These are phyloP conservation scores for Ustilago xerochloae DNA, from an alignment of 1,284 basidiomycete species.

Conservation along the genomic window DNA sequence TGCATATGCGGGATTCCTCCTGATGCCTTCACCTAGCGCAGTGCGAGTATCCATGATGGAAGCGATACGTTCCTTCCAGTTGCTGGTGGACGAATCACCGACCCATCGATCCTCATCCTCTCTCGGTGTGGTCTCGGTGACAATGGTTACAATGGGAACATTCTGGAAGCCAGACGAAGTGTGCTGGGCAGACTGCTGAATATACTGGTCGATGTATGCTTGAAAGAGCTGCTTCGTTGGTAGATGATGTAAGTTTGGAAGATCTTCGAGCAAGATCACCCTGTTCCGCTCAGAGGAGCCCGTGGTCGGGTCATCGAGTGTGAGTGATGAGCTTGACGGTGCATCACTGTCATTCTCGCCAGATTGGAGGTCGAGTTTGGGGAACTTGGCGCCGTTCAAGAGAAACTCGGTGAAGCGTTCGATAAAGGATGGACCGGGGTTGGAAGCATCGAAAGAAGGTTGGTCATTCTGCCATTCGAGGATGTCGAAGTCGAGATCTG, in stretches of 20 bases:
- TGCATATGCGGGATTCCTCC: slow-evolving; percentile 76
- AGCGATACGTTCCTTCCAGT: slow-evolving; percentile 68
- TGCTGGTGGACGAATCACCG: slow-evolving; percentile 71
- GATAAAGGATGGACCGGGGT: slow-evolving; percentile 23
- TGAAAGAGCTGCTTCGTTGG: slow-evolving; percentile 82
- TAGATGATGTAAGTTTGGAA: slow-evolving; percentile 80
- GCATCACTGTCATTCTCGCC: neutral
- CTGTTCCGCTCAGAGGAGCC: slow-evolving; percentile 35
- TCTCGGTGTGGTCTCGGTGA: slow-evolving; percentile 77
- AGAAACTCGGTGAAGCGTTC: slow-evolving; percentile 60
- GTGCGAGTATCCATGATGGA: slow-evolving; percentile 75
- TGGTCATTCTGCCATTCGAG: slow-evolving; percentile 83
- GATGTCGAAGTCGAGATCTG: slow-evolving; percentile 81
- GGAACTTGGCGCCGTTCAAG: slow-evolving; percentile 41
- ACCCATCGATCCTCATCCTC: slow-evolving; percentile 72
- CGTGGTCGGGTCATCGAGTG: neutral
- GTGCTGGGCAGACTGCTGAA: slow-evolving; percentile 20
- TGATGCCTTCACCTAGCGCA: slow-evolving; percentile 75
- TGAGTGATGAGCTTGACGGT: slow-evolving; percentile 3
- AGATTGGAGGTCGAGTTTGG: slow-evolving; percentile 33
- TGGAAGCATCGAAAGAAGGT: slow-evolving; percentile 8
- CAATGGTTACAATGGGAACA: slow-evolving; percentile 80
- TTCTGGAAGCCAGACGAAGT: slow-evolving; percentile 17
- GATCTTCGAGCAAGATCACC: slow-evolving; percentile 86
- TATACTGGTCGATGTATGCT: slow-evolving; percentile 71